phyloP scores from a whole-genome alignment of 2,329 filamentous ascomycete genomes.

The Neopestalotiopsis rosae region DNA sequence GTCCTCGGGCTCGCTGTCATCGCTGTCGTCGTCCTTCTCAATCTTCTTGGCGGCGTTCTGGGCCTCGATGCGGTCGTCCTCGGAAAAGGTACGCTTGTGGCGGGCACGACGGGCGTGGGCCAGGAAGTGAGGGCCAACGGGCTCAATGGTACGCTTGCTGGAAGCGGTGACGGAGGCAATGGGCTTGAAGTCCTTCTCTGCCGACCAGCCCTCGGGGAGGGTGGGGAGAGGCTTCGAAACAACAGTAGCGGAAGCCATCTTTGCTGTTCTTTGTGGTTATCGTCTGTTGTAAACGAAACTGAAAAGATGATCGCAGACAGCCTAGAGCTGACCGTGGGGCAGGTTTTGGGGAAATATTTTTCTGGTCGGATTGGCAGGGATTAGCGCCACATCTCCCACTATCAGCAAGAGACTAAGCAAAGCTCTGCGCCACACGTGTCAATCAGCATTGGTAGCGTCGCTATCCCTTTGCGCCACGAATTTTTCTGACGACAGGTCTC shows the following conservation, averaged over 20 bases:
- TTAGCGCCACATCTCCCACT: neutral
- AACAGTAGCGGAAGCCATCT: slow-evolving; percentile 70
- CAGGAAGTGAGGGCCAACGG: slow-evolving; percentile 96
- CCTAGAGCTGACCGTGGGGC: slow-evolving; percentile 19
- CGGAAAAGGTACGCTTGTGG: slow-evolving; percentile 96
- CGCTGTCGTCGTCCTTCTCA: slow-evolving; percentile 86
- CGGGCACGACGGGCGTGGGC: slow-evolving; percentile 94
- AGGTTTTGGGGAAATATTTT: slow-evolving; percentile 21
- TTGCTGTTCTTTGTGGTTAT: slow-evolving; percentile 28
- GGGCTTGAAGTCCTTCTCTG: slow-evolving; percentile 91
- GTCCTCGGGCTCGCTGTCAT: slow-evolving; percentile 94
- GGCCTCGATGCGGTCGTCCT: slow-evolving; percentile 97
- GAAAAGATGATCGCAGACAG: slow-evolving; percentile 17
- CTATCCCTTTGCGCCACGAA: slow-evolving; percentile 4
- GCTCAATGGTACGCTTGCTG: slow-evolving; percentile 88
- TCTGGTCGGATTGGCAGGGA: slow-evolving; percentile 7
- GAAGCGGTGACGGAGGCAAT: slow-evolving; percentile 77
- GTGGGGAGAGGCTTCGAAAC: slow-evolving; percentile 72
- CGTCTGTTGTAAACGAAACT: slow-evolving; percentile 12
- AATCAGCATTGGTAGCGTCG: neutral
- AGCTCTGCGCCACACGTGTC: neutral
- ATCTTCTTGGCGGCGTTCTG: slow-evolving; percentile 95
- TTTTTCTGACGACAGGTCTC: slow-evolving; percentile 10
- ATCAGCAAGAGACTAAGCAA: no score
- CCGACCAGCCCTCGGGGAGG: slow-evolving; percentile 81